Conservation (phyloP, 805 yeast species). For the Suhomyces sp. region DNA sequence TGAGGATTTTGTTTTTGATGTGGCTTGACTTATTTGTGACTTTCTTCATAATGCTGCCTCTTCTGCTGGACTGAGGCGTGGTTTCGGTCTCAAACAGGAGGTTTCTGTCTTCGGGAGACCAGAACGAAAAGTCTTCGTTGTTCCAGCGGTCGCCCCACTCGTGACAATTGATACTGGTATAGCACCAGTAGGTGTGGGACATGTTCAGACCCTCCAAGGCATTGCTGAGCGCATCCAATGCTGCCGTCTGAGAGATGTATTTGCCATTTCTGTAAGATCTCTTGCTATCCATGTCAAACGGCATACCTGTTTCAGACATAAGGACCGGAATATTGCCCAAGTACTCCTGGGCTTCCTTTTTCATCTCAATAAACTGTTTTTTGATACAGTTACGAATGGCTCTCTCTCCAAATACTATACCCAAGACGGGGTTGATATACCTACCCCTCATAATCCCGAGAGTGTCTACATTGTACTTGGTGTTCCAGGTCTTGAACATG, state of each 20-base stretch:
- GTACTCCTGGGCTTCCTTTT: constrained; percentile 55
- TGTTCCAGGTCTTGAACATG: constrained; percentile 89
- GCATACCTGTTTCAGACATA: constrained; percentile 96
- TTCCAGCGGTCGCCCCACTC: constrained; percentile 92
- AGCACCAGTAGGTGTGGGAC: constrained; percentile 85
- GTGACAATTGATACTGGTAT: constrained; percentile 69
- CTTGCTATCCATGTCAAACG: constrained; percentile 89
- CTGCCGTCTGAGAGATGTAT: constrained; percentile 71
- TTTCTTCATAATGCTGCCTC: constrained; percentile 6
- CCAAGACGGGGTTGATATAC: constrained; percentile 68
- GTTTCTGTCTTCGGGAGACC: constrained; percentile 62
- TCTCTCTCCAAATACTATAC: constrained; percentile 77
- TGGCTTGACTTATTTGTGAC: neutral
- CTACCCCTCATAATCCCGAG: constrained; percentile 79
- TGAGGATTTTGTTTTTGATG: neutral
- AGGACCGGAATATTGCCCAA: constrained; percentile 74
- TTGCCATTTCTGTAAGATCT: constrained; percentile 64
- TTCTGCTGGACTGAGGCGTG: constrained; percentile 5
- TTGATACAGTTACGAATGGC: constrained; percentile 71
- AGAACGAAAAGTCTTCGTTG: constrained; percentile 88
- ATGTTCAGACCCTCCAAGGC: constrained; percentile 75
- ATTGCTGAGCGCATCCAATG: constrained; percentile 75
- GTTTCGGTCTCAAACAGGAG: constrained; percentile 15
- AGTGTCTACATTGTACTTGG: constrained; percentile 79
- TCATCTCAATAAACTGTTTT: constrained; percentile 65